These are phyloP conservation scores for Penicillium rolfsii DNA, from an alignment of 2,329 filamentous ascomycete genomes.

Conservation along the genomic window DNA sequence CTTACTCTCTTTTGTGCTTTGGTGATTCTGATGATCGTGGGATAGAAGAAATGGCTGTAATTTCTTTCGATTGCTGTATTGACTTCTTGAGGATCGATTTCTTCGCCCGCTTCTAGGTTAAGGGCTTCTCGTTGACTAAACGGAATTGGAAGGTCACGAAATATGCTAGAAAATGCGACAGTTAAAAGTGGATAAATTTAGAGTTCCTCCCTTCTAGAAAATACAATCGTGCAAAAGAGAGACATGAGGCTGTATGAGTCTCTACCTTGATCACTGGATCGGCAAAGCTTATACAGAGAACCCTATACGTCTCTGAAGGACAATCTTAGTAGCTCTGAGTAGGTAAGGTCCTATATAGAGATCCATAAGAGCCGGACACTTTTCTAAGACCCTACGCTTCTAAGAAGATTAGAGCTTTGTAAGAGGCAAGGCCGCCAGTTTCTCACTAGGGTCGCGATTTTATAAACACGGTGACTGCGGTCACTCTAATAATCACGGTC, in stretches of 20 bases:
- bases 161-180: constrained; percentile 17
- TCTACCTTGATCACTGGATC: constrained; percentile 7
- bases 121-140: constrained; percentile 2
- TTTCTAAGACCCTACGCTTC: constrained; percentile 10
- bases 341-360: constrained; percentile 1
- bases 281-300: constrained; percentile 23
- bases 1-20: constrained; percentile 2
- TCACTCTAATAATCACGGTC: constrained; percentile 15
- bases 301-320: constrained; percentile 17
- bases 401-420: background rate
- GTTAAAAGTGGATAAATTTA: constrained; percentile 15
- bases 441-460: constrained; percentile 21
- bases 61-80: constrained; percentile 7
- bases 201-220: constrained; percentile 10
- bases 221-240: constrained; percentile 25
- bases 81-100: constrained; percentile 3
- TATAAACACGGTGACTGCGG: constrained; percentile 15
- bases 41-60: constrained; percentile 8
- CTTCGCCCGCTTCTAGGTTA: constrained; percentile 1
- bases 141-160: constrained; percentile 12
- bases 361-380: background rate
- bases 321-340: constrained; percentile 14
- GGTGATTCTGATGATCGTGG: background rate
- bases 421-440: constrained; percentile 16
- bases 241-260: constrained; percentile 25